Conservation (phyloP, 257 asterid genomes). For the Primulina tabacum region DNA sequence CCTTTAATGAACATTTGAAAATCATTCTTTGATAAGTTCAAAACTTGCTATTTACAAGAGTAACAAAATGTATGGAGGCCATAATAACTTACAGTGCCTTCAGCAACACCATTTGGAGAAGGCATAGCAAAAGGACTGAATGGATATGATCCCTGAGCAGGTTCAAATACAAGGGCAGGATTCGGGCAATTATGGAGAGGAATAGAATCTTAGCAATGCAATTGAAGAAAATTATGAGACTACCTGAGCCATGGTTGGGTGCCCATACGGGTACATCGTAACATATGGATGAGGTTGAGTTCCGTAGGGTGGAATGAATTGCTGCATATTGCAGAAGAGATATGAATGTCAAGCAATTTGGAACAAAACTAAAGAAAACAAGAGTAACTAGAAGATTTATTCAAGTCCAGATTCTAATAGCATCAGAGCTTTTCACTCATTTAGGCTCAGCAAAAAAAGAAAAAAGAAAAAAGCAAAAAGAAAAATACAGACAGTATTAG, state of each 20-base stretch:
- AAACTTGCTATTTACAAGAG: constrained; percentile 26
- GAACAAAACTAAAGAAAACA: neutral
- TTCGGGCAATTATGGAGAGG: constrained; percentile 20
- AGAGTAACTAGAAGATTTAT: neutral
- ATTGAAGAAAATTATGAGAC: constrained; percentile 15
- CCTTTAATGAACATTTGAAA: constrained; percentile 38
- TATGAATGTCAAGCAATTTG: neutral
- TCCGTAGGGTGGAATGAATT: constrained; percentile 82
- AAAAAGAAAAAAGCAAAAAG: neutral
- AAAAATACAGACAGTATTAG: neutral
- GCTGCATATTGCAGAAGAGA: constrained; percentile 9
- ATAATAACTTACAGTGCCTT: constrained; percentile 46
- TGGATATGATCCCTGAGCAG: constrained; percentile 79
- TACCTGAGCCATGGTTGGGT: constrained; percentile 95
- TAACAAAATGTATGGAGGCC: neutral
- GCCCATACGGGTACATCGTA: constrained; percentile 97
- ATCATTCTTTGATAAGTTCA: constrained; percentile 17
- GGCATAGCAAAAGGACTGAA: constrained; percentile 82
- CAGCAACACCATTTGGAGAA: constrained; percentile 58
- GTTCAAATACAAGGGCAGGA: constrained; percentile 14
- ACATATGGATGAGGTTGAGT: constrained; percentile 95
- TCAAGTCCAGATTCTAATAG: neutral
- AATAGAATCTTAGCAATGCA: constrained; percentile 12
- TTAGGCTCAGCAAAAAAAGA: neutral
- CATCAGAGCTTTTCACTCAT: neutral